Percentiles rank a stretch among this genome's conserved stretches.
Conservation (phyloP, 2,329 filamentous ascomycete genomes). For the Fusarium sp. region DNA sequence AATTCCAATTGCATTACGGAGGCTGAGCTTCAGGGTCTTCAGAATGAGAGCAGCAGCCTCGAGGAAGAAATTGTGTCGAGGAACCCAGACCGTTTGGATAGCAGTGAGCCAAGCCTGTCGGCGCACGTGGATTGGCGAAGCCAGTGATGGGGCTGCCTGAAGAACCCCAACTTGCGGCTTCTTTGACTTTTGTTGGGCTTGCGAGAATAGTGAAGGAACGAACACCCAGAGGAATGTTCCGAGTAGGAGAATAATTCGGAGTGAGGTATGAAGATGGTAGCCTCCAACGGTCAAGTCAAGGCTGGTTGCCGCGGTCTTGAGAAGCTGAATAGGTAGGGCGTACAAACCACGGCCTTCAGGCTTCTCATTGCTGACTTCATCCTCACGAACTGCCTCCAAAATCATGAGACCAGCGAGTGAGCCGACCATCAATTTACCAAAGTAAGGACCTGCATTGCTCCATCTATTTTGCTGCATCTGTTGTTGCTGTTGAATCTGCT, state of each 20-base stretch:
- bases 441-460: slow-evolving; percentile 68
- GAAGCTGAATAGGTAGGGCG: slow-evolving; percentile 71
- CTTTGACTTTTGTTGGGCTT: slow-evolving; percentile 64
- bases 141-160: slow-evolving; percentile 75
- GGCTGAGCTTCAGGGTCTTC: slow-evolving; percentile 85
- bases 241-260: slow-evolving; percentile 67
- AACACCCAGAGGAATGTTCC: slow-evolving; percentile 68
- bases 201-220: slow-evolving; percentile 65
- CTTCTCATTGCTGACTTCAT: slow-evolving; percentile 73
- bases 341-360: slow-evolving; percentile 76
- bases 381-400: slow-evolving; percentile 80
- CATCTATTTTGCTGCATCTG: slow-evolving; percentile 66
- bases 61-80: slow-evolving; percentile 85
- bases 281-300: slow-evolving; percentile 68
- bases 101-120: slow-evolving; percentile 93
- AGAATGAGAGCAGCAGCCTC: slow-evolving; percentile 84
- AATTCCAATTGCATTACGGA: slow-evolving; percentile 82
- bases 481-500: slow-evolving; percentile 68
- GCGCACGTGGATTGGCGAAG: slow-evolving; percentile 86
- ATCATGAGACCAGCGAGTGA: slow-evolving; percentile 94
- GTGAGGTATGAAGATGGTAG: slow-evolving; percentile 65
- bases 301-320: slow-evolving; percentile 62
- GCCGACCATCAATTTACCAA: slow-evolving; percentile 89
- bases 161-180: slow-evolving; percentile 61
- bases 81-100: slow-evolving; percentile 92